Percentiles rank a stretch among this genome's conserved stretches.
These are phyloP conservation scores for Microthyrium microscopicum DNA, from an alignment of 2,329 filamentous ascomycete species.

Conservation along the genomic window DNA sequence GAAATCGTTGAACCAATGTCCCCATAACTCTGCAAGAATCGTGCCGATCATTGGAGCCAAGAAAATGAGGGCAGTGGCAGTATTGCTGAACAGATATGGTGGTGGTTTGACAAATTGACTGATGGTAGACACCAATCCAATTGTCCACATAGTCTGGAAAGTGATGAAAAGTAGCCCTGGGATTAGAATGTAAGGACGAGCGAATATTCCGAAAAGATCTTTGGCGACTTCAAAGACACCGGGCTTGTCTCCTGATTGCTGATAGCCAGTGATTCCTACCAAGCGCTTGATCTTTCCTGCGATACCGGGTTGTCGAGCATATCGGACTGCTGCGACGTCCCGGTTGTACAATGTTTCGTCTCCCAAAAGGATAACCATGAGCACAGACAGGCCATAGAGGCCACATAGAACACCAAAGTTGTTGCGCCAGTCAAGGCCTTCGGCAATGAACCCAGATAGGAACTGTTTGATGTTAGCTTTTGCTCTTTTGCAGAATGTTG, in stretches of 20 bases:
- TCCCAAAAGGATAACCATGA: conserved; percentile 15
- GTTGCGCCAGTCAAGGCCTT: conserved; percentile 13
- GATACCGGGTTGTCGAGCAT: not conserved
- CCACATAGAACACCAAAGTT: conserved; percentile 11
- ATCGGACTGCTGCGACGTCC: conserved; percentile 4
- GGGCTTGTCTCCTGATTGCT: conserved; percentile 7
- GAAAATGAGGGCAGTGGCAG: conserved; percentile 16
- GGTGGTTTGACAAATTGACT: conserved; percentile 13
- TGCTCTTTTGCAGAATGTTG: too few relatives aligned
- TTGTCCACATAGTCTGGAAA: conserved; percentile 15
- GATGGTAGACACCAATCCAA: conserved; percentile 14
- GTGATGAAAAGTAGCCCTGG: conserved; percentile 12
- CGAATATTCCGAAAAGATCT: conserved; percentile 9
- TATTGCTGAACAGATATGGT: conserved; percentile 11
- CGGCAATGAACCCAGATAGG: conserved; percentile 13
- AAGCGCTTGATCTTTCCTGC: conserved; percentile 6
- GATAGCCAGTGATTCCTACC: conserved; percentile 8
- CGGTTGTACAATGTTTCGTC: conserved; percentile 22
- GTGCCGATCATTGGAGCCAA: conserved; percentile 21
- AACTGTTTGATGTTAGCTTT: too few relatives aligned
- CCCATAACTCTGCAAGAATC: conserved; percentile 17
- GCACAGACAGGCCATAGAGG: conserved; percentile 10
- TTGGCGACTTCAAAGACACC: conserved; percentile 8
- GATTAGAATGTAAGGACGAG: conserved; percentile 11
- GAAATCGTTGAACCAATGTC: conserved; percentile 22